phyloP scores from a whole-genome alignment of 202 grass and related monocot species.

The Schoenoplectus triqueter region DNA sequence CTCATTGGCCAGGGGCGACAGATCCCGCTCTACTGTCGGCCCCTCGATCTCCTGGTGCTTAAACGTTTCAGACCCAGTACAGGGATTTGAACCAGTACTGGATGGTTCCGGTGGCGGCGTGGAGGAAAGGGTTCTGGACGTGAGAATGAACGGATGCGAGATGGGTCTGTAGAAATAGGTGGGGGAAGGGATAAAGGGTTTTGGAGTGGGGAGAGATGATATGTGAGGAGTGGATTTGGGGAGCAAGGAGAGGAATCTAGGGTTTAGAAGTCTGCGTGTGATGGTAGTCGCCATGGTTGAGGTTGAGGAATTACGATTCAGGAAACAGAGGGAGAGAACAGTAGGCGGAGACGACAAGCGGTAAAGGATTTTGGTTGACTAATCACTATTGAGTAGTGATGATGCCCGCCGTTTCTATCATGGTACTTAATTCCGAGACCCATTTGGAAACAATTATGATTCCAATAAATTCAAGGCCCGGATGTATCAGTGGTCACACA shows the following conservation, averaged over 20 bases:
- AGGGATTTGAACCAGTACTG: neutral
- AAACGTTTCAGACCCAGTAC: constrained; percentile 40
- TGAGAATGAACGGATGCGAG: constrained; percentile 12
- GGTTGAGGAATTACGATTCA: no score
- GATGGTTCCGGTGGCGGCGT: constrained; percentile 16
- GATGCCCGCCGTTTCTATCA: no score
- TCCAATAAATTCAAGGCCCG: neutral
- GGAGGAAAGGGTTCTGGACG: constrained; percentile 29
- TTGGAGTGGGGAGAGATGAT: constrained; percentile 37
- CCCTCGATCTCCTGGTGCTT: constrained; percentile 94
- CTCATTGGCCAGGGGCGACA: constrained; percentile 76
- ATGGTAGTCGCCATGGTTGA: constrained; percentile 25
- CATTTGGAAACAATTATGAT: neutral
- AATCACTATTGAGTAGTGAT: no score
- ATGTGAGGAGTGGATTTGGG: constrained; percentile 33
- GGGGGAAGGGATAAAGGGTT: constrained; percentile 42
- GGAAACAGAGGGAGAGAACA: constrained; percentile 26
- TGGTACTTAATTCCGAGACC: neutral
- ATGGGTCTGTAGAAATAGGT: neutral
- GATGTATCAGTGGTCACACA: neutral
- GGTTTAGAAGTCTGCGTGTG: constrained; percentile 26
- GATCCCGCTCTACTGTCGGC: constrained; percentile 89
- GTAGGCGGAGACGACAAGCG: neutral
- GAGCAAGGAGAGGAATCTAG: constrained; percentile 17
- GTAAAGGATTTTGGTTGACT: no score